phyloP scores from a whole-genome alignment of 179 eudicot species.

The Pouteria campechiana region DNA sequence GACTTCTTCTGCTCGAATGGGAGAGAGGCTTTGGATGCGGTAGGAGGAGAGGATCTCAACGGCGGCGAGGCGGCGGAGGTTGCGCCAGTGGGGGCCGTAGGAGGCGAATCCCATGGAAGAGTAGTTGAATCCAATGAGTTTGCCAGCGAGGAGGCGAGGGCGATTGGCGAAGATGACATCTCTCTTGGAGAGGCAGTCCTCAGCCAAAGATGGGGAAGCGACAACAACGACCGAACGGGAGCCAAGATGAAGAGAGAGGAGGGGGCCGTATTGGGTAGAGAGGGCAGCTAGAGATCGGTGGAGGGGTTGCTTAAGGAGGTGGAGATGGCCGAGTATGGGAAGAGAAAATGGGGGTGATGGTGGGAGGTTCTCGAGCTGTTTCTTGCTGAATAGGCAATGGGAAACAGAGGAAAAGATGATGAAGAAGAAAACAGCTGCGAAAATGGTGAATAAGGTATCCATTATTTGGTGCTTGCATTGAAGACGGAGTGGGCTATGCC shows the following conservation, averaged over 20 bases:
- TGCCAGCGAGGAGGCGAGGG: not conserved
- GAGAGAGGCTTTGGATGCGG: too few species aligned
- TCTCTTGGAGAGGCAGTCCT: not conserved
- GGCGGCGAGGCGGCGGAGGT: constrained; percentile 4
- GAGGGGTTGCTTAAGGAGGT: not conserved
- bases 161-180: constrained; percentile 6
- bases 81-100: constrained; percentile 4
- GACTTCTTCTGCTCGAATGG: constrained; percentile 10
- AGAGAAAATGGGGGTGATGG: not conserved
- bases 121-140: constrained; percentile 2
- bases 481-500: too few species aligned
- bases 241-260: too few species aligned
- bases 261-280: not conserved
- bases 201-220: not conserved
- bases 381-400: too few species aligned
- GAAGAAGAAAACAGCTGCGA: too few species aligned
- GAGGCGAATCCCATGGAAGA: not conserved
- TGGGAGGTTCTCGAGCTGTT: not conserved
- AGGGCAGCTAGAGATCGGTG: not conserved
- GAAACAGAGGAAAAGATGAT: too few species aligned
- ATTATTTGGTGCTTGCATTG: too few species aligned
- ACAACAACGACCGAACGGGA: constrained; percentile 1
- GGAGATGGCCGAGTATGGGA: constrained; percentile 1
- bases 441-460: too few species aligned
- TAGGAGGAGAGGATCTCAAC: constrained; percentile 1